A percentile compares a stretch with the other conserved stretches of the same genome.
Evolutionary conservation across 2,329 filamentous ascomycete genomes (phyloP).

Genomic region (Diaporthe longicolla): DNA sequence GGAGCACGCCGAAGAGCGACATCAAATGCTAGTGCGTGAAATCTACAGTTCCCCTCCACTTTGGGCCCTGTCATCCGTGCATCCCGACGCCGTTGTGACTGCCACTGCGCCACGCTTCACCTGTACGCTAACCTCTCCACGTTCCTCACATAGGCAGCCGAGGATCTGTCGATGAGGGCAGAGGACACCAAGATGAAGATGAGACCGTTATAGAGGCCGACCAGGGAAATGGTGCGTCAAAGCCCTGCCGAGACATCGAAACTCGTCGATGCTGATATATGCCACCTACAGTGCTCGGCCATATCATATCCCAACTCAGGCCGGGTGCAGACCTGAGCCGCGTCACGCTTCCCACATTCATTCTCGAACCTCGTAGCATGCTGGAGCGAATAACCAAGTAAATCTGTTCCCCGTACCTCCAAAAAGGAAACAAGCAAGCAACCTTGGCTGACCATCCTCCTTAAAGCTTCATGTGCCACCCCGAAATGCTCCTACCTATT

Average conservation of each 20-base stretch:
- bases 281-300: conserved; percentile 80
- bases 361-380: conserved; percentile 97
- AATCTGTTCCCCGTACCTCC: conserved; percentile 50
- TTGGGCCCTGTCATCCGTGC: neutral
- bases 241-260: conserved; percentile 7
- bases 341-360: conserved; percentile 96
- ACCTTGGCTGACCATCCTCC: conserved; percentile 29
- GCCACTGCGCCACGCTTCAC: neutral
- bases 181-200: conserved; percentile 70
- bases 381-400: conserved; percentile 98
- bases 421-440: neutral
- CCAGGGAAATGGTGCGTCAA: conserved; percentile 87
- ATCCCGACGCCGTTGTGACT: neutral
- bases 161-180: conserved; percentile 71
- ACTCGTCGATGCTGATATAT: conserved; percentile 22
- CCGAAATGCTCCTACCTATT: conserved; percentile 93
- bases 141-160: conserved; percentile 59
- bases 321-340: conserved; percentile 95
- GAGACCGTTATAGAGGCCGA: conserved; percentile 89
- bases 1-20: conserved; percentile 51
- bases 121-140: conserved; percentile 58
- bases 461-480: conserved; percentile 97
- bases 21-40: conserved; percentile 54
- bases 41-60: neutral
- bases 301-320: conserved; percentile 97